Percentiles rank a stretch among this genome's conserved stretches.
Evolutionary conservation across 2,329 filamentous ascomycete species (phyloP).

Genomic region (Sarocladium brachiariae): DNA sequence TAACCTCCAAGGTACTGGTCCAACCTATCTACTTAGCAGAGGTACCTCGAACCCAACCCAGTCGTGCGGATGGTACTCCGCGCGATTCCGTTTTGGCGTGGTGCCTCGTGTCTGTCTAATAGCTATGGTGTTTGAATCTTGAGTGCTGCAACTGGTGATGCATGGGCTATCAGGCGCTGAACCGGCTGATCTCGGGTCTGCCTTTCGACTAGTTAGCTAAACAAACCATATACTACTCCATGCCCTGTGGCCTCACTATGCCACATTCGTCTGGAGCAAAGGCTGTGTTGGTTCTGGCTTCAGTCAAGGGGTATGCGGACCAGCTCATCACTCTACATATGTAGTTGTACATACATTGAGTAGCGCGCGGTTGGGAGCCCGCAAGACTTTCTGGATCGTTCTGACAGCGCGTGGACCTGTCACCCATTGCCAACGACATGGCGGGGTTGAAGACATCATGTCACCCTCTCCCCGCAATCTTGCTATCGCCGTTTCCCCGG

Average conservation of each 20-base stretch:
- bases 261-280: neutral
- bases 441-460: neutral
- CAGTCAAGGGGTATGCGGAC: neutral
- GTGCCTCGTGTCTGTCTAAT: neutral
- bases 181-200: conserved; percentile 7
- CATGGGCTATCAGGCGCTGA: neutral
- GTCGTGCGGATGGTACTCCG: neutral
- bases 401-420: neutral
- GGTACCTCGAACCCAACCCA: neutral
- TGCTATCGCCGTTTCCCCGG: neutral
- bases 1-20: neutral
- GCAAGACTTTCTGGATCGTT: too few species aligned
- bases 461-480: neutral
- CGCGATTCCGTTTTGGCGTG: neutral
- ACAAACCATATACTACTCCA: too few species aligned
- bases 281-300: neutral
- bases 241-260: too few species aligned
- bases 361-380: conserved; percentile 1
- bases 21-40: too few species aligned
- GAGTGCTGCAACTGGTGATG: neutral
- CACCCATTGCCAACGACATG: neutral
- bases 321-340: neutral
- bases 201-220: neutral
- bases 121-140: neutral
- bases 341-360: neutral